Evolutionary conservation across 768 basidiomycete species (phyloP), one percentile per base, ranked within the genome.

Genomic region (Boletus edulis): DNA sequence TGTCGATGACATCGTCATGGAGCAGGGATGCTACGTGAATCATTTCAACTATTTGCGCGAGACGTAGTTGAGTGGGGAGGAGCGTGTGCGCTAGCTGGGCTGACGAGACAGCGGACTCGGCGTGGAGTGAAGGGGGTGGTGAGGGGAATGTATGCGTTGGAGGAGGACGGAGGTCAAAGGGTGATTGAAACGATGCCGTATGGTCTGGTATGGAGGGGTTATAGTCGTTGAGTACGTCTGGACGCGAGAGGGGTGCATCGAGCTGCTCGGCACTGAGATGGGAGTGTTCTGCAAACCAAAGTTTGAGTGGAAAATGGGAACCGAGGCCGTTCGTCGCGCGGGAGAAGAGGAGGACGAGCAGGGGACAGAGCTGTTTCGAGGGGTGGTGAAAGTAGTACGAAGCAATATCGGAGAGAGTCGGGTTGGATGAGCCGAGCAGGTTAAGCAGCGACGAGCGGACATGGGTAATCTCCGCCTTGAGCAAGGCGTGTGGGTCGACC

Each of bases 31-130:
- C 96, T 58, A 98, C 89, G 68, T 98, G 94, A 47, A 99, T 91
- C 94, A 98, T 97, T 70, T 99, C 97, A 49, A 93, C 87, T 42
- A 99, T 95, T 65, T 96, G 94, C 5, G 95, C 96, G 34, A 99
- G 83, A 31, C 95, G 87, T 31, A 88, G 74, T 72, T 99, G 97
- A 1, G 93, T 87, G 15, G 96, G 93, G 7, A 99, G 82, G 5
- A 72, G 60, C 0, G 71, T 63, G 20, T 72, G 70, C 3, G 66
- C 63, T 9, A 71, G 29, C 64, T 71, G 54, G n/a, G n/a, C n/a
- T 71, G 75, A 17, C 59, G 63, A 34, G 57, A 57, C 40, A 64
- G 60, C 43, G 10, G 67, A 49, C 3, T 54, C 58, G 45, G 52
- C 43, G 17, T 0, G 45, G 37, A 70, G 61, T 6, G 67, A 63